phyloP scores from a whole-genome alignment of 164 flowering plant species.

The grape (Vitis vinifera) region DNA sequence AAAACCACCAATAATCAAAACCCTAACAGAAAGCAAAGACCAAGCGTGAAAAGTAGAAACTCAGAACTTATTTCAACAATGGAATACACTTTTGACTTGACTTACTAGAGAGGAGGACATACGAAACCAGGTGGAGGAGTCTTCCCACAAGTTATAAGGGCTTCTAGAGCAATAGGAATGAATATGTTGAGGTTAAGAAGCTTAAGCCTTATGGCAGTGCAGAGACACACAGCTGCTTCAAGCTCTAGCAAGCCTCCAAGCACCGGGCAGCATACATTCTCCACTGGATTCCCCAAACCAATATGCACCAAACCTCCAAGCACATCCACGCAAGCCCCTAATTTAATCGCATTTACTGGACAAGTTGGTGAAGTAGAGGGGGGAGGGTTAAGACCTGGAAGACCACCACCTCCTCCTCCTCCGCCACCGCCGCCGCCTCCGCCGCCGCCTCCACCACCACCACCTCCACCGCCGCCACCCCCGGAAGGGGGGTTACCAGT shows the following conservation, averaged over 20 bases:
- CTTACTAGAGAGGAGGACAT: slow-evolving; percentile 47
- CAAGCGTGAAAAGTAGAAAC: neutral
- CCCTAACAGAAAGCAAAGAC: neutral
- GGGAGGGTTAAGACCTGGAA: slow-evolving; percentile 35
- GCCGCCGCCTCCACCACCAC: slow-evolving; percentile 19
- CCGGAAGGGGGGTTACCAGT: slow-evolving; percentile 20
- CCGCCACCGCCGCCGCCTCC: slow-evolving; percentile 16
- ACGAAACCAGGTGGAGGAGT: slow-evolving; percentile 78
- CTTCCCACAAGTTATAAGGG: slow-evolving; percentile 64
- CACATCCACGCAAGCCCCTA: slow-evolving; percentile 81
- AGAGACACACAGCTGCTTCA: slow-evolving; percentile 90
- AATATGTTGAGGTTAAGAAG: slow-evolving; percentile 79
- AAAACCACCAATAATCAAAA: neutral
- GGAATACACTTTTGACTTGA: neutral
- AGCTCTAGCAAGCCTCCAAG: slow-evolving; percentile 76
- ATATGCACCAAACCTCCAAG: slow-evolving; percentile 83
- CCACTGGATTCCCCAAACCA: slow-evolving; percentile 73
- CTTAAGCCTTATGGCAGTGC: slow-evolving; percentile 71
- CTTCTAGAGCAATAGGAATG: slow-evolving; percentile 76
- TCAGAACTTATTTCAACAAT: neutral
- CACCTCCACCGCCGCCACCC: slow-evolving; percentile 16
- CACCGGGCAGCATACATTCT: slow-evolving; percentile 81
- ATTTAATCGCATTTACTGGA: slow-evolving; percentile 73
- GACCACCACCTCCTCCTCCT: slow-evolving; percentile 15
- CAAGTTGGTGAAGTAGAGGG: slow-evolving; percentile 45